These are phyloP conservation scores for Petasospora fabianii DNA, from an alignment of 1,139 yeast genomes.

Conservation along the genomic window DNA sequence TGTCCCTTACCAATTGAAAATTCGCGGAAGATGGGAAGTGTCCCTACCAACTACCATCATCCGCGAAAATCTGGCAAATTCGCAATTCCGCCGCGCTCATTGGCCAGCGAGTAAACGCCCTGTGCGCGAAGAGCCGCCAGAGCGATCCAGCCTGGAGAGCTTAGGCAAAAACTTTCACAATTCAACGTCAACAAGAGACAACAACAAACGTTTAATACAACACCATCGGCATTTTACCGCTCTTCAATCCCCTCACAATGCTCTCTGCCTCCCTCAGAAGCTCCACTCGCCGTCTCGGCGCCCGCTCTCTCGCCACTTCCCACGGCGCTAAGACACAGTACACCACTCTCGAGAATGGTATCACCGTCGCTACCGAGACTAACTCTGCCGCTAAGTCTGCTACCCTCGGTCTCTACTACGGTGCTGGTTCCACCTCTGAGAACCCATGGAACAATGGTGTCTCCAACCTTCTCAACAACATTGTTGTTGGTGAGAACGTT, in stretches of 20 bases:
- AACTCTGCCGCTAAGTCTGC: conserved; percentile 54
- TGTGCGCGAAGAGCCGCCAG: conserved; percentile 5
- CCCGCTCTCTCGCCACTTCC: conserved; percentile 47
- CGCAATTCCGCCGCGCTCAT: conserved; percentile 22
- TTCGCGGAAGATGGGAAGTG: too few species aligned
- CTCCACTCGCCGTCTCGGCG: conserved; percentile 26
- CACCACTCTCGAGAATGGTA: conserved; percentile 70
- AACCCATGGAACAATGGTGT: conserved; percentile 79
- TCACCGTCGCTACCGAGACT: conserved; percentile 66
- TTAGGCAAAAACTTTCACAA: conserved; percentile 7
- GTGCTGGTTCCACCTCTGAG: conserved; percentile 78
- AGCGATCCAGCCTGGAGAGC: conserved; percentile 1
- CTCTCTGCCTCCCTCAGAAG: conserved; percentile 25
- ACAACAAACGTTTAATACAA: too few species aligned
- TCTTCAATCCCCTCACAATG: conserved; percentile 15
- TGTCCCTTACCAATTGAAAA: conserved; percentile 1
- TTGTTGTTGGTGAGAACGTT: conserved; percentile 38
- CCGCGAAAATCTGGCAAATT: conserved; percentile 15
- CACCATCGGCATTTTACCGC: too few species aligned
- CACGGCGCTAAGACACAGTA: conserved; percentile 53
- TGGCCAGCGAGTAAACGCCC: conserved; percentile 18
- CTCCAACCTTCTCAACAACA: conserved; percentile 57
- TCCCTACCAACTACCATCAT: too few species aligned
- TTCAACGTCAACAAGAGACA: conserved; percentile 2
- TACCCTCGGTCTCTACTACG: conserved; percentile 64